Conservation (phyloP, 1,284 basidiomycete species). For the Trichosporon sp. region DNA sequence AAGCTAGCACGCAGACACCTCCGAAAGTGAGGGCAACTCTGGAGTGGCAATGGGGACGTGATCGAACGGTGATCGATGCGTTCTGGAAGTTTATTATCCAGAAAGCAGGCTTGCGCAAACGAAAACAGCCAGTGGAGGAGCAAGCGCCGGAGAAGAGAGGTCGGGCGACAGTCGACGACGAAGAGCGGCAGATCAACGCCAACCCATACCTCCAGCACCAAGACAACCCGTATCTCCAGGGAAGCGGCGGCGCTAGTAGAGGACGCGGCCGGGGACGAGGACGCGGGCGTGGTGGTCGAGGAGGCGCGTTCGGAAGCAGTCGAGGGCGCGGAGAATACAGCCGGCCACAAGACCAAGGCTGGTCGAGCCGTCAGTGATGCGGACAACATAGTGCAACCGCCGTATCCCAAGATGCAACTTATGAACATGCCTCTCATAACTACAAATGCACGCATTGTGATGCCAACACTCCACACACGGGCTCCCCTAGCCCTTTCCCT, state of each 20-base stretch:
- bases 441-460: slow-evolving; percentile 17
- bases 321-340: neutral
- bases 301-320: neutral
- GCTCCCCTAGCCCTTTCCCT: neutral
- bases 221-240: neutral
- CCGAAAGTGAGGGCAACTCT: slow-evolving; percentile 46
- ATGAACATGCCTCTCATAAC: slow-evolving; percentile 4
- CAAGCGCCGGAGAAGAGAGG: neutral
- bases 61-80: slow-evolving; percentile 60
- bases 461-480: slow-evolving; percentile 2
- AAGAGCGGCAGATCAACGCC: neutral
- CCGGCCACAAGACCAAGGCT: slow-evolving; percentile 2
- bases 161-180: neutral
- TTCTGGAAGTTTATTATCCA: slow-evolving; percentile 59
- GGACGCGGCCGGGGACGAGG: neutral
- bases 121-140: neutral
- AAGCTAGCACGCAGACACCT: neutral
- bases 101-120: slow-evolving; percentile 40
- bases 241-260: neutral
- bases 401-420: neutral
- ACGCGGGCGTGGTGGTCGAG: neutral
- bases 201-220: neutral
- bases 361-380: neutral
- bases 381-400: neutral
- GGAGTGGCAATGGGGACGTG: slow-evolving; percentile 61